Evolutionary conservation across 2,329 filamentous ascomycete genomes (phyloP).

Genomic region (Colletotrichum falcatum): DNA sequence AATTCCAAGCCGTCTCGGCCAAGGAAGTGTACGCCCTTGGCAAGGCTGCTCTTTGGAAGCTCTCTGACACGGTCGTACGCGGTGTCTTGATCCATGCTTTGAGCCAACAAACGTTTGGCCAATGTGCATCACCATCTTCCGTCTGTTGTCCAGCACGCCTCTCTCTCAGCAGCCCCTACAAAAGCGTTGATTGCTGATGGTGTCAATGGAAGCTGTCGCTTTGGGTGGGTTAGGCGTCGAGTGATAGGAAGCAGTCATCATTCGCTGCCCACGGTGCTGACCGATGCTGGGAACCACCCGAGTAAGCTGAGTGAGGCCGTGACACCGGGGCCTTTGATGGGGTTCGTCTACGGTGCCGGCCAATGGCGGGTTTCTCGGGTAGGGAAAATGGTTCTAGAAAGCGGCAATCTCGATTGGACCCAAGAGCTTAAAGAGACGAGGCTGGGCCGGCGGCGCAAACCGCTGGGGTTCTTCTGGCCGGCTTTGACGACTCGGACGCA

Average conservation of each 20-base stretch:
- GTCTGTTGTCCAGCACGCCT: slow-evolving; percentile 70
- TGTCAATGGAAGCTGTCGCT: slow-evolving; percentile 78
- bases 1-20: slow-evolving; percentile 56
- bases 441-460: background rate
- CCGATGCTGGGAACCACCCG: slow-evolving; percentile 46
- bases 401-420: slow-evolving; percentile 17
- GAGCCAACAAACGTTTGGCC: slow-evolving; percentile 67
- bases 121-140: slow-evolving; percentile 54
- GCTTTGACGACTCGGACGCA: background rate
- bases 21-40: slow-evolving; percentile 54
- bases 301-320: slow-evolving; percentile 45
- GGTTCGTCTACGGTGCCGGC: slow-evolving; percentile 43
- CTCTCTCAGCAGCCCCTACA: slow-evolving; percentile 69
- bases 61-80: slow-evolving; percentile 51
- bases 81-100: slow-evolving; percentile 65
- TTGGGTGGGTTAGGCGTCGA: slow-evolving; percentile 66
- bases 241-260: slow-evolving; percentile 63
- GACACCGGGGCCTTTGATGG: slow-evolving; percentile 40
- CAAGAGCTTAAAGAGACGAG: background rate
- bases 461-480: background rate
- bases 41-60: slow-evolving; percentile 53
- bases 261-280: slow-evolving; percentile 38
- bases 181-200: slow-evolving; percentile 67
- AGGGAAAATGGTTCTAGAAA: slow-evolving; percentile 27
- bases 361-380: slow-evolving; percentile 41